A percentile compares a stretch with the other conserved stretches of the same genome.
Conservation (phyloP, 2,329 filamentous ascomycete species). For the Exophiala phaeomuriformis region DNA sequence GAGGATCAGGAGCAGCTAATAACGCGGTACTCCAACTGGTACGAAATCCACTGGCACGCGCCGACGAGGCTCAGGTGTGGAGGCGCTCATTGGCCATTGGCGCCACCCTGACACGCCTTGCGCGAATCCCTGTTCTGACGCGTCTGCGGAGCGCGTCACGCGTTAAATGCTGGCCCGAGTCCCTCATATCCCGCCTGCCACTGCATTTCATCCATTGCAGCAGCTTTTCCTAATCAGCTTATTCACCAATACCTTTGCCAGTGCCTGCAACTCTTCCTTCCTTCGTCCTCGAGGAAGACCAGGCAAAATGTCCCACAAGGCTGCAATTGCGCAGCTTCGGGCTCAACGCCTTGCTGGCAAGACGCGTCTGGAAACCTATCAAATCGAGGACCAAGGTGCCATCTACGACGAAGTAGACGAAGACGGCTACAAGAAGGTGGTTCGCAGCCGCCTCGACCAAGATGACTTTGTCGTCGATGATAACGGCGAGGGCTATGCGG, state of each 20-base stretch:
- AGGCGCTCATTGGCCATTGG: no score
- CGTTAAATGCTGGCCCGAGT: not conserved
- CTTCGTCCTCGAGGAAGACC: not conserved
- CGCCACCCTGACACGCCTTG: no score
- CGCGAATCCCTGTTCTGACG: not conserved
- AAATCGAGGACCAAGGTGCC: constrained; percentile 73
- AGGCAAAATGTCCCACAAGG: constrained; percentile 24
- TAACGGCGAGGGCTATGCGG: constrained; percentile 92
- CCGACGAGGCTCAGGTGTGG: no score
- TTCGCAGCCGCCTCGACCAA: constrained; percentile 77
- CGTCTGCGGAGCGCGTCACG: not conserved
- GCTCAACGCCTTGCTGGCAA: constrained; percentile 83
- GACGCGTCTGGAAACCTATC: constrained; percentile 79
- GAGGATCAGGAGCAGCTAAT: no score
- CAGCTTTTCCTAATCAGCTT: not conserved
- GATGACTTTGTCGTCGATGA: constrained; percentile 99
- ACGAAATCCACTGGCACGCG: no score
- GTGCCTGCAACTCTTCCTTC: not conserved
- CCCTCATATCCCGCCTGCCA: not conserved
- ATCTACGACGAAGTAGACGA: constrained; percentile 97
- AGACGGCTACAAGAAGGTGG: constrained; percentile 93
- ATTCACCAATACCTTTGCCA: not conserved
- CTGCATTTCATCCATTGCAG: not conserved
- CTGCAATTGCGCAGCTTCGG: constrained; percentile 62
- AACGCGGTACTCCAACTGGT: no score